Conservation (phyloP, 2,329 filamentous ascomycete genomes). For the Diaporthe eres region DNA sequence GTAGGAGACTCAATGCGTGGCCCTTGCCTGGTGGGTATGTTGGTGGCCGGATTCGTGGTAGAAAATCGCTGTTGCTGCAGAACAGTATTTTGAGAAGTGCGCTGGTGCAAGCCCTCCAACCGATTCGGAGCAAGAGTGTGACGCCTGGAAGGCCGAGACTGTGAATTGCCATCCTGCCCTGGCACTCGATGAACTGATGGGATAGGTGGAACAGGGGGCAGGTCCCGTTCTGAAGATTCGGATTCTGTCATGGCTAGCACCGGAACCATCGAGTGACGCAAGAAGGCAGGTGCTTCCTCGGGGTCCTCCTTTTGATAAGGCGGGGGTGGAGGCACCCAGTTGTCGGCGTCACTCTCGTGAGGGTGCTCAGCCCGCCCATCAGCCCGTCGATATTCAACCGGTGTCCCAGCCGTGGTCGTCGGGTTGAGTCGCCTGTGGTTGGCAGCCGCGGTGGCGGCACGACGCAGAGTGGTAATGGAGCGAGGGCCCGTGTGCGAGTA, state of each 20-base stretch:
- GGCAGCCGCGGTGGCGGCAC: constrained; percentile 83
- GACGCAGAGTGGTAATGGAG: constrained; percentile 77
- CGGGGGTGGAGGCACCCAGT: constrained; percentile 89
- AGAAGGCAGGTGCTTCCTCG: constrained; percentile 67
- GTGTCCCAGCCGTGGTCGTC: constrained; percentile 63
- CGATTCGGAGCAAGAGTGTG: constrained; percentile 37
- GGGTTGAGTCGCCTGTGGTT: constrained; percentile 78
- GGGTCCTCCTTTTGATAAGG: constrained; percentile 80
- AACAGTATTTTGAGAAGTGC: constrained; percentile 14
- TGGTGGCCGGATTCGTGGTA: constrained; percentile 48
- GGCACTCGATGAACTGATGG: constrained; percentile 48
- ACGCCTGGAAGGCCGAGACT: constrained; percentile 27
- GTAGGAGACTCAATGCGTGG: constrained; percentile 4
- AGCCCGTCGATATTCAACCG: constrained; percentile 75
- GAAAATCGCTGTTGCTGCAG: constrained; percentile 54
- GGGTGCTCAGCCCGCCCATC: constrained; percentile 81
- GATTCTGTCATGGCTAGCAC: constrained; percentile 45
- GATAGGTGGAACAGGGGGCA: constrained; percentile 44
- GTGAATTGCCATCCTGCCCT: neutral
- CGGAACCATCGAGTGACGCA: constrained; percentile 64
- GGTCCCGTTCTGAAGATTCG: constrained; percentile 17
- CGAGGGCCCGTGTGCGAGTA: constrained; percentile 81
- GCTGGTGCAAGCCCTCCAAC: constrained; percentile 28
- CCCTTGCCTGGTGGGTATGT: constrained; percentile 19
- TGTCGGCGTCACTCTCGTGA: constrained; percentile 89